phyloP scores from a whole-genome alignment of 352 stramenopile genomes.

The Pythium phragmitis region DNA sequence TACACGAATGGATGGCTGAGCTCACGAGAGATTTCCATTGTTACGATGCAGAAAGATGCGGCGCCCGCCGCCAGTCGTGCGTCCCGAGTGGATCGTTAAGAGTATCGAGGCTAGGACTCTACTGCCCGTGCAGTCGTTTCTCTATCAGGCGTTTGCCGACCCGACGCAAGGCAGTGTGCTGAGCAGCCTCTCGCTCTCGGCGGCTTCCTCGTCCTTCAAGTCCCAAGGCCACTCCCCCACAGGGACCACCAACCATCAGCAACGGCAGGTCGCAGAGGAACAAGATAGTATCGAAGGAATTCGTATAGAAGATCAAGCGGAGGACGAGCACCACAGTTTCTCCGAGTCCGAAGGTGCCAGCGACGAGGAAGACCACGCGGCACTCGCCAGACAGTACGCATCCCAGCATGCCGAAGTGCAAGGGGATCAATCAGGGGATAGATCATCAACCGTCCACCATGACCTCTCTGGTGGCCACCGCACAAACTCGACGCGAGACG shows the following conservation, averaged over 20 bases:
- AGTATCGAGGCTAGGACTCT: constrained; percentile 75
- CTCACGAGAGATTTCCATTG: background rate
- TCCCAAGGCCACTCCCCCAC: background rate
- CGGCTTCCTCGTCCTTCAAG: background rate
- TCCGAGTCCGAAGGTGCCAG: constrained; percentile 29
- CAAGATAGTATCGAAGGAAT: background rate
- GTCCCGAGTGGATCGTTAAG: constrained; percentile 92
- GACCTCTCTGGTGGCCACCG: background rate
- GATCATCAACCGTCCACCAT: background rate
- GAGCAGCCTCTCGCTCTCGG: constrained; percentile 25
- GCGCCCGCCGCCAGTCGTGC: constrained; percentile 71
- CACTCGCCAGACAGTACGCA: constrained; percentile 17
- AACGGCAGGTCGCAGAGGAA: background rate
- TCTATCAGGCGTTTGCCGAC: constrained; percentile 83
- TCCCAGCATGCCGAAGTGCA: constrained; percentile 5
- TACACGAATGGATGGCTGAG: no score
- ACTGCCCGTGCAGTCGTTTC: constrained; percentile 76
- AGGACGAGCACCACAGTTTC: constrained; percentile 21
- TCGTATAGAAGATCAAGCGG: background rate
- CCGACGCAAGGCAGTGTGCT: constrained; percentile 55
- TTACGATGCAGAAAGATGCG: constrained; percentile 44
- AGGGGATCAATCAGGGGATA: background rate
- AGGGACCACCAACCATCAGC: background rate
- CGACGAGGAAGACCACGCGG: constrained; percentile 27
- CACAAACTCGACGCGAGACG: constrained; percentile 71